Percentiles rank a stretch among this genome's conserved stretches.
Conservation (phyloP, 495 filamentous ascomycete species). For the Aspergillus saccharolyticus region DNA sequence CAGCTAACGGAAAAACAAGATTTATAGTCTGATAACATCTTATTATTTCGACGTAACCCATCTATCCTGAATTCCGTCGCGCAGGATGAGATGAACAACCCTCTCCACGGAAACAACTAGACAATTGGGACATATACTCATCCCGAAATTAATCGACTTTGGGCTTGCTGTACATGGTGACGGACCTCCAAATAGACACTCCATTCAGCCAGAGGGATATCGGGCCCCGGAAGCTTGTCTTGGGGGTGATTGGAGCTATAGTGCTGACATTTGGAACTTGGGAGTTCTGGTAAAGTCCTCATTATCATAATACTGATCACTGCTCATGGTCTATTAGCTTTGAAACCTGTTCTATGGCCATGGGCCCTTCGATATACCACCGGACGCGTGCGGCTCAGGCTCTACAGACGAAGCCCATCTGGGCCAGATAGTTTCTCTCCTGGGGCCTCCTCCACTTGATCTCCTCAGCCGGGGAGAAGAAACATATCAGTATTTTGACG, state of each 20-base stretch:
- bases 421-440: slow-evolving; percentile 23
- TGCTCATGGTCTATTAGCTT: slow-evolving; percentile 18
- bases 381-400: slow-evolving; percentile 11
- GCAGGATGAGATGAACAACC: slow-evolving; percentile 25
- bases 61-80: slow-evolving; percentile 29
- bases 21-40: slow-evolving; percentile 41
- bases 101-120: slow-evolving; percentile 26
- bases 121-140: slow-evolving; percentile 29
- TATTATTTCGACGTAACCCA: slow-evolving; percentile 31
- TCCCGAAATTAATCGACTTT: slow-evolving; percentile 38
- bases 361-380: slow-evolving; percentile 20
- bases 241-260: slow-evolving; percentile 31
- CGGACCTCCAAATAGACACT: slow-evolving; percentile 18
- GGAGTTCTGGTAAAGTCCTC: slow-evolving; percentile 15
- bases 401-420: slow-evolving; percentile 24
- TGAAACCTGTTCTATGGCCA: slow-evolving; percentile 26
- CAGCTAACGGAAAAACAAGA: slow-evolving; percentile 22
- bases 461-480: slow-evolving; percentile 19
- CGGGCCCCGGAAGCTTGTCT: slow-evolving; percentile 38
- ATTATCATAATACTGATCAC: slow-evolving; percentile 8
- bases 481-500: slow-evolving; percentile 22
- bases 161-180: slow-evolving; percentile 30
- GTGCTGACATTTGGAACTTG: slow-evolving; percentile 34
- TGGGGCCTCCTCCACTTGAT: slow-evolving; percentile 24
- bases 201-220: slow-evolving; percentile 33